Base-by-base conservation (phyloP, 805 yeast species). In the Myxozyma mucilagina region DNA sequence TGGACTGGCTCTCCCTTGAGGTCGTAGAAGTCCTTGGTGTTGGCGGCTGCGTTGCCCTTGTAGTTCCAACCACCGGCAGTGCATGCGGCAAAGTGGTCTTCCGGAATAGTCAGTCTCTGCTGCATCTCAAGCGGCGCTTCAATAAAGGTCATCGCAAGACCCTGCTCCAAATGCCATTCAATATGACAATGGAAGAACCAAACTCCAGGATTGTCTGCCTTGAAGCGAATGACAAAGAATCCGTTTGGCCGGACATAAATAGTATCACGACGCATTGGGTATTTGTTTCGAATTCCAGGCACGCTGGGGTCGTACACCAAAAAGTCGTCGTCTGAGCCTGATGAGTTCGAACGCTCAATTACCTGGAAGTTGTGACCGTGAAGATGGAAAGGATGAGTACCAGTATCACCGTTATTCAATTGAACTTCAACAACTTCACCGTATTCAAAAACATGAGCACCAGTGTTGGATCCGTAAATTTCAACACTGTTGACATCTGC, bases 181-280 rank as follows among this genome's bases (percentile, higher is more conserved):
- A 94, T 88, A 75, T 93, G 99, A 78, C 99, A 93, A 79, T 93
- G 99, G 96, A 94, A 94, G 75, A 86, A 84, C 99, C 98, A 93
- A 48, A 92, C 92, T 79, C 99, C 99, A 34, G 98, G 99, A 75
- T 94, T 94, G 73, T 87, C 86, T 57, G 98, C 96, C 72, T 83
- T 84, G 81, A 91, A 93, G 73, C 98, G 84, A 65, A 93, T 72
- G 36, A 90, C 91, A 71, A 91, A 82, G 78, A 89, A 86, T 1
- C 97, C 91, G 72, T 89, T 89, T 34, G 96, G 91, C 72, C 85
- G 82, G 52, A 89, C 89, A 70, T 85, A 87, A 10, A 87, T 76
- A 10, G 88, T 84, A 73, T 94, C 99, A 79, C 99, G 86, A 61
- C 83, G 78, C 85, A 89, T 82, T 64, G 99, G 98, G 70, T 80